Percentiles rank a stretch among this genome's conserved stretches.
phyloP scores from a whole-genome alignment of 805 yeast species.

The Candida silvicultrix region DNA sequence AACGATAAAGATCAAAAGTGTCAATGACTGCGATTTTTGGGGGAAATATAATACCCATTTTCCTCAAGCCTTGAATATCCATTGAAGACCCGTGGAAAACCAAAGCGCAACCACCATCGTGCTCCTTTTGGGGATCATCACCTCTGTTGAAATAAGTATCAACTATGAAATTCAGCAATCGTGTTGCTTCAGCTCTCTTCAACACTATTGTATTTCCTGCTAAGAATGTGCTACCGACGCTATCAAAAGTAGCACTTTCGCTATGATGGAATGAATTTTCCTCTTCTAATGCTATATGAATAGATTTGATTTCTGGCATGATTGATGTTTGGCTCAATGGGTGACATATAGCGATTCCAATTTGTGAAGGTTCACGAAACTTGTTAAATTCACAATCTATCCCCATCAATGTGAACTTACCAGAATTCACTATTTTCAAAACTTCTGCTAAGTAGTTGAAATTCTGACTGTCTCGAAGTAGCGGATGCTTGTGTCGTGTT shows the following conservation, averaged over 20 bases:
- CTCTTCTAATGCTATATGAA: background rate
- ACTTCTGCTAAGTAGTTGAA: background rate
- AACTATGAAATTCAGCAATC: background rate
- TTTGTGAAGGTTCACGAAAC: background rate
- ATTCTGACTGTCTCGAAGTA: background rate
- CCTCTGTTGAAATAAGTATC: background rate
- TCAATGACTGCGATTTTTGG: constrained; percentile 30
- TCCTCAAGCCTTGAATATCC: constrained; percentile 45
- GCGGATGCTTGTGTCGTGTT: background rate
- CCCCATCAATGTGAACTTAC: background rate
- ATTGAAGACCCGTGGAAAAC: constrained; percentile 58
- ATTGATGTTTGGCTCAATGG: background rate
- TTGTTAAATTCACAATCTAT: background rate
- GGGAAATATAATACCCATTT: constrained; percentile 41
- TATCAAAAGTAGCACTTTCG: too few species aligned
- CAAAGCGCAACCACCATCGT: too few species aligned
- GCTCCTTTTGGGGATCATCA: too few species aligned
- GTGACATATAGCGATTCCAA: background rate
- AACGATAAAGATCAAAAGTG: constrained; percentile 38
- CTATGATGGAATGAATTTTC: background rate
- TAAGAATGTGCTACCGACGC: background rate
- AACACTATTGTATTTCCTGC: background rate
- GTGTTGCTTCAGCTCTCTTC: background rate
- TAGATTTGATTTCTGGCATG: background rate
- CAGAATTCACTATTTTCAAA: background rate